phyloP scores from a whole-genome alignment of 148 eudicot species.

The Tetragonia tetragonoides region DNA sequence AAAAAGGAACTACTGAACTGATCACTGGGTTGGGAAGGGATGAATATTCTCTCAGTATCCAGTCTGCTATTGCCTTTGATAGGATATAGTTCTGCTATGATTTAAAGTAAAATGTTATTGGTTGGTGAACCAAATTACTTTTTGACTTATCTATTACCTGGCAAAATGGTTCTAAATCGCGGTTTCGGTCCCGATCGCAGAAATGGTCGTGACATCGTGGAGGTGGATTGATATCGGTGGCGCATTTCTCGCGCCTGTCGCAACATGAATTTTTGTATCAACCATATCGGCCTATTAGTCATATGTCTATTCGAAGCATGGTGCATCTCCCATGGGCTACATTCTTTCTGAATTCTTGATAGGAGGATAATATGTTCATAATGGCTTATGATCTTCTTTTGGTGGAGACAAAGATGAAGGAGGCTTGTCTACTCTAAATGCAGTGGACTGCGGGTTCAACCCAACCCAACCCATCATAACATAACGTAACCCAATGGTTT shows the following conservation, averaged over 20 bases:
- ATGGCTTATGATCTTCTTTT: conserved; percentile 89
- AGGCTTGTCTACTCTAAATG: conserved; percentile 71
- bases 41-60: not conserved
- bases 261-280: not conserved
- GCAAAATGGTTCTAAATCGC: too few relatives aligned
- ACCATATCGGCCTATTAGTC: not conserved
- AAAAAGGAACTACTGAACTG: not conserved
- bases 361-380: conserved; percentile 92
- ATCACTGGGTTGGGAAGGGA: not conserved
- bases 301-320: not conserved
- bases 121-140: too few relatives aligned
- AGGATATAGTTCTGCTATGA: not conserved
- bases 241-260: too few relatives aligned
- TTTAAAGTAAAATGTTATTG: too few relatives aligned
- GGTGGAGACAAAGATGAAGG: conserved; percentile 83
- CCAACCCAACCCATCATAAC: too few relatives aligned
- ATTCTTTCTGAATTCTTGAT: conserved; percentile 10
- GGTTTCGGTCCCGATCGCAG: too few relatives aligned
- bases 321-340: not conserved
- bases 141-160: too few relatives aligned
- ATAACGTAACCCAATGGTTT: too few relatives aligned
- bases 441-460: too few relatives aligned
- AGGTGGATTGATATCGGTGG: too few relatives aligned
- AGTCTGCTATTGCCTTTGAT: not conserved
- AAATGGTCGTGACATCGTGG: too few relatives aligned